Evolutionary conservation across 352 stramenopile species (phyloP), one percentile per base, ranked within the genome.

Genomic region (Pythium plurisporium): DNA sequence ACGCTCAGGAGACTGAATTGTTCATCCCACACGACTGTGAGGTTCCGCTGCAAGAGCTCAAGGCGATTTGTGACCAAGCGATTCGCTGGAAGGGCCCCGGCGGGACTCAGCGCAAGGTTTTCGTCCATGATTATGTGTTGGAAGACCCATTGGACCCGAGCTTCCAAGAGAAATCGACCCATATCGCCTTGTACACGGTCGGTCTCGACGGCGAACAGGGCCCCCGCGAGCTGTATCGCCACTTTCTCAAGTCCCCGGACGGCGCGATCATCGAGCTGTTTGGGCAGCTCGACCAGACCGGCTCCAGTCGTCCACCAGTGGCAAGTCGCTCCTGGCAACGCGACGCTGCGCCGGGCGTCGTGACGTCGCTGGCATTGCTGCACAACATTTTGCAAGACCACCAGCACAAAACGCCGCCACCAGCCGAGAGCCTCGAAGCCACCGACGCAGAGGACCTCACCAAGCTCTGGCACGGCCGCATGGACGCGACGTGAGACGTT

Each of bases 1-100:
- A 94, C 56, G 82, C 67, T 9, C 70, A 79, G 9, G 79, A 94
- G 41, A 59, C 72, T 42, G 50, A 74, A 1, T 91, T 96, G 41
- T 96, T 96, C 55, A 62, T 96, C 14, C 89, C 89, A n/a, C 76
- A 96, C 38, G 88, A 97, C 64, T 77, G 84, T 44, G 89, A 97
- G 42, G 56, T 97, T 17, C 90, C 79, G 4, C 48, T 81, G 2
- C 61, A 80, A 14, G 88, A 96, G 58, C 62, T 97, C 14, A 52
- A 75, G 22, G 58, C 70, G n/a, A 73, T 95, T 9, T 89, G 77
- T 58, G 69, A 70, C 15, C 58, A 78, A 17, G 84, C 86, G 1
- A 60, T 48, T n/a, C 74, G 73, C 1, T 96, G 79, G 76, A 80
- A 80, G 61, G 79, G 74, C 0, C 71, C 76, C 4, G 61, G 61